phyloP scores from a whole-genome alignment of 1,284 basidiomycete genomes.

The Tremellales sp. region DNA sequence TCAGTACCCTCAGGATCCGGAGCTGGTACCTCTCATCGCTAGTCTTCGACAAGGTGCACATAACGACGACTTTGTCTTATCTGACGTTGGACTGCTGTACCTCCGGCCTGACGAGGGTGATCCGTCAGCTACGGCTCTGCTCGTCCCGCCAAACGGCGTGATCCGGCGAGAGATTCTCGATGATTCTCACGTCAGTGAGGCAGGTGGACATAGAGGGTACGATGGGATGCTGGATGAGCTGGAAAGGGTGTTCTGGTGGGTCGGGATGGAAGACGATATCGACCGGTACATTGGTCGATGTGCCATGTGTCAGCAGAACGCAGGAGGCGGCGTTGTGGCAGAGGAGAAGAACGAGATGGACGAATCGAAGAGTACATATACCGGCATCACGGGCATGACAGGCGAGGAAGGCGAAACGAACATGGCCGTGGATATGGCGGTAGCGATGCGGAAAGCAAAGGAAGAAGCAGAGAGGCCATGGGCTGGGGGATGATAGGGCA shows the following conservation, averaged over 20 bases:
- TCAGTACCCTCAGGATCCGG: constrained; percentile 27
- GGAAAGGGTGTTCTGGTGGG: constrained; percentile 34
- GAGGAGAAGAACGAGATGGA: constrained; percentile 5
- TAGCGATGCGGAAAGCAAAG: constrained; percentile 26
- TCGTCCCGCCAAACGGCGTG: constrained; percentile 30
- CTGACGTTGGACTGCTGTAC: constrained; percentile 34
- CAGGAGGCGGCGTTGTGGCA: neutral
- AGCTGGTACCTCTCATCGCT: constrained; percentile 26
- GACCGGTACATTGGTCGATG: constrained; percentile 14
- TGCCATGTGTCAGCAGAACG: constrained; percentile 7
- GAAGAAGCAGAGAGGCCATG: constrained; percentile 16
- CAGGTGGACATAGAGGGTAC: constrained; percentile 12
- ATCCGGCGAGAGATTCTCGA: constrained; percentile 27
- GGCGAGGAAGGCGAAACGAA: constrained; percentile 18
- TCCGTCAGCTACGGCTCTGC: constrained; percentile 12
- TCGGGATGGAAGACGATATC: constrained; percentile 22
- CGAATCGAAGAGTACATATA: constrained; percentile 4
- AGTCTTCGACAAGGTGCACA: constrained; percentile 12
- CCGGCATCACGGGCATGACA: constrained; percentile 16
- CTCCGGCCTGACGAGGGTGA: constrained; percentile 15
- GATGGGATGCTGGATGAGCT: constrained; percentile 19
- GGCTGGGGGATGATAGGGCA: neutral
- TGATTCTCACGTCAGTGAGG: constrained; percentile 24
- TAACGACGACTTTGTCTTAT: constrained; percentile 33
- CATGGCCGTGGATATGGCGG: constrained; percentile 35